Base-by-base conservation (phyloP, 2,329 filamentous ascomycete species). In the Atkinsonella hypoxylon region DNA sequence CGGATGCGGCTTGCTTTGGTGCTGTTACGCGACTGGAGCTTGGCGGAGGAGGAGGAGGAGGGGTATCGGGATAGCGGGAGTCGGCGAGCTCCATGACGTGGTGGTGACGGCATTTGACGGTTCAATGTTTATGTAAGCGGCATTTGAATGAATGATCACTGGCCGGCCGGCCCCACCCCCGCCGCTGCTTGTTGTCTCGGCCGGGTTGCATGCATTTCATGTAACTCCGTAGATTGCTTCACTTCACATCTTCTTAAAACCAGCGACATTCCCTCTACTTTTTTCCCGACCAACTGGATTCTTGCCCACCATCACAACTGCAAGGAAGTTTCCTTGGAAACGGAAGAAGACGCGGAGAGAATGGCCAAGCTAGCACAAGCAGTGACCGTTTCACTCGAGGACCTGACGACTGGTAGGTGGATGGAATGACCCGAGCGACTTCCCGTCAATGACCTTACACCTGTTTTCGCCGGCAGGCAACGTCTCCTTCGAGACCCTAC, bases 401-500 rank as follows among this genome's bases (percentile, higher is more conserved):
- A 83, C 55, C 71, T 84, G 39, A 72, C 77, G 58, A 73, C 69
- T 57, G 78, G 80, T 81, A 70, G 17, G 39, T 10, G 38, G 22
- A 34, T 18, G 42, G 39, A 11, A 10, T 36, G 7, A 15, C 2
- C 11, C 34, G 6, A 51, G 30, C n/a, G 39, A 51, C 48, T 30
- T 22, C 18, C 54, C 30, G 42, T 58, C 52, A 59, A 40, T n/a
- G 31, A 2, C 31, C 8, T 39, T 55, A 32, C 40, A 57, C 32
- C 7, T 48, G 26, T 42, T 51, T 40, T 57, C 31, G 5, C 45
- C 38, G 49, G 41, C 56, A 87, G 85, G 81, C 18, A 77, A 76
- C 51, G 74, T 91, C 44, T 75, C 84, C 0, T 84, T 88, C 48
- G 76, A 79, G 51, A 78, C 78, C 0, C 75, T 93, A 11, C 79